Evolutionary conservation across 2,329 filamentous ascomycete genomes (phyloP), one percentile per base, ranked within the genome.

Genomic region (Xylariaceae sp.): DNA sequence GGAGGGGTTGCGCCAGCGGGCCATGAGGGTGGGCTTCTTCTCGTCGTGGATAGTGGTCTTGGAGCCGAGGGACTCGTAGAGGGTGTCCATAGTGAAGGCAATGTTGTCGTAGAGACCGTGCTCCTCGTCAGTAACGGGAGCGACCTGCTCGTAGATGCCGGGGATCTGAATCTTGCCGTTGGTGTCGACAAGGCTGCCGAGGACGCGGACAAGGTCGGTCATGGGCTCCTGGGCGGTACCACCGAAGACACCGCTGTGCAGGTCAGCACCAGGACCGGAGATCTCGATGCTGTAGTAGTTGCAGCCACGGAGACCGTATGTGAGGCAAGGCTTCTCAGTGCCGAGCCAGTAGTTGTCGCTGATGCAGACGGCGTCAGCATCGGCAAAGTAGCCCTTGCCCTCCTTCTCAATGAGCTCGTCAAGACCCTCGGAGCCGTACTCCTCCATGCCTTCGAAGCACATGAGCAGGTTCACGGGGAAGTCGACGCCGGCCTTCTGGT

Each of bases 391-490:
- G 70, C 90, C 89, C 78, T 95, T 91, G 66, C 89, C 92, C 78
- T 99, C 94, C 51, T 84, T 87, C 67, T 89, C 82, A 76, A 99
- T 97, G 66, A 97, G 89, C 68, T 96, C 93, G 71, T 99, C 94
- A 57, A 99, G 82, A 44, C 94, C 94, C 74, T 97, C 93, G 0
- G 92, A 97, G 54, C 94, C 94, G 74, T 96, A 96, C 79, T 99
- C 94, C 78, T 99, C 94, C 94, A 99, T 99, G 53, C 94, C 94
- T 81, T 99, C 94, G 69, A 99, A 97, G 81, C 94, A 99, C 90
- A 97, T 97, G 65, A 99, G 85, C 66, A 99, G 82, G 79, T 99
- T 99, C 72, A 99, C 94, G 7, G 94, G 94, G 73, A 99, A 91
- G 55, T 97, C 93, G 51, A 97, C 81, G 59, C 90, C 90, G 42